Conservation (phyloP, 108 stramenopile genomes). For the Pseudonitzschia delicatissima region DNA sequence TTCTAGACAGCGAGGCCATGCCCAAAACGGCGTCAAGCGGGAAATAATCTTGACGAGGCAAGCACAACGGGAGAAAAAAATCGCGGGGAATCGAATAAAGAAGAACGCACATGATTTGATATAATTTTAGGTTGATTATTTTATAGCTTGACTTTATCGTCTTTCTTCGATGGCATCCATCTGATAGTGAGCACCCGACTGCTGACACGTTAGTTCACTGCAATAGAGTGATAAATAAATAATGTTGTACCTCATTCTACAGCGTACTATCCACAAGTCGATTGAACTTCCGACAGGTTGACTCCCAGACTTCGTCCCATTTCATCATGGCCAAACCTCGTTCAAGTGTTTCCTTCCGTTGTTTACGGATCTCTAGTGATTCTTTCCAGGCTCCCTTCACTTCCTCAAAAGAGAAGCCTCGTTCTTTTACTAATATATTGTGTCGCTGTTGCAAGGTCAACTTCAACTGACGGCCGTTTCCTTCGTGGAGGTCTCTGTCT, state of each 20-base stretch:
- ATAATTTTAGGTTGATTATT: too few relatives aligned
- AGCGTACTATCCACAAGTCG: conserved; percentile 26
- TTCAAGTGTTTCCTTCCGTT: conserved; percentile 48
- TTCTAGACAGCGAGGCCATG: conserved; percentile 63
- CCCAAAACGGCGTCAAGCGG: conserved; percentile 35
- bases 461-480: conserved; percentile 43
- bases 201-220: too few relatives aligned
- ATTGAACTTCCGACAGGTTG: conserved; percentile 44
- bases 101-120: neutral
- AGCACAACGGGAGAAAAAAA: neutral
- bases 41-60: too few relatives aligned
- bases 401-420: conserved; percentile 44
- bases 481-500: conserved; percentile 39
- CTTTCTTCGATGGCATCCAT: too few relatives aligned
- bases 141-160: too few relatives aligned
- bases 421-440: conserved; percentile 44
- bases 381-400: conserved; percentile 50
- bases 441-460: conserved; percentile 35
- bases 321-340: conserved; percentile 33
- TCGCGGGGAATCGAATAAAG: neutral
- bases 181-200: too few relatives aligned
- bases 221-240: too few relatives aligned
- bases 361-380: conserved; percentile 41
- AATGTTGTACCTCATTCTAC: neutral
- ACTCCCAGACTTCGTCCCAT: conserved; percentile 56